Conservation (phyloP, 2,329 filamentous ascomycete genomes). For the Talaromyces albobiverticillius region DNA sequence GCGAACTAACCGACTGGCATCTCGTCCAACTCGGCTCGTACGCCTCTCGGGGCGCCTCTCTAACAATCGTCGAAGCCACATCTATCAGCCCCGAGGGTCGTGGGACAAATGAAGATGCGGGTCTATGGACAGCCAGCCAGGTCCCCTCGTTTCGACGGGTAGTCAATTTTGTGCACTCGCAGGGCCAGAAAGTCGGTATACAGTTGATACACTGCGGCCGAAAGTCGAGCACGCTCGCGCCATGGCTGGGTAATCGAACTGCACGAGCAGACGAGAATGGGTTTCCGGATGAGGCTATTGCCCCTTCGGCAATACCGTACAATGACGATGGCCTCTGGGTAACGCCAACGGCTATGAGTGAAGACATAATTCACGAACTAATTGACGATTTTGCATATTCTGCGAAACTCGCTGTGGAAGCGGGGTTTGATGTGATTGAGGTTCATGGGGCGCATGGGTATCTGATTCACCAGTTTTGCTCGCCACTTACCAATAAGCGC, state of each 20-base stretch:
- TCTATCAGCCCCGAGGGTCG: neutral
- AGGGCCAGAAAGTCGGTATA: neutral
- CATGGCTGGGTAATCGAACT: neutral
- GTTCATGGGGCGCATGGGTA: slow-evolving; percentile 52
- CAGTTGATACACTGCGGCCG: neutral
- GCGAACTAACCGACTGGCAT: slow-evolving; percentile 2
- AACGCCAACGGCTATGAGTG: slow-evolving; percentile 2
- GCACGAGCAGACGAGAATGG: neutral
- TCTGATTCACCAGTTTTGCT: slow-evolving; percentile 51
- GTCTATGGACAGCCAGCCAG: neutral
- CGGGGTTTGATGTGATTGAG: slow-evolving; percentile 54
- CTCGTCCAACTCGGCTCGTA: neutral
- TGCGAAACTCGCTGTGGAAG: slow-evolving; percentile 36
- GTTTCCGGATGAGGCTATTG: neutral
- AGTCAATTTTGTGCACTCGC: neutral
- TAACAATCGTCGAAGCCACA: neutral
- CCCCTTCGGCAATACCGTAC: slow-evolving; percentile 1
- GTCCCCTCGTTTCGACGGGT: neutral
- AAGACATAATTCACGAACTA: neutral
- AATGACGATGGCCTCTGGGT: neutral
- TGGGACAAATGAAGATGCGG: neutral
- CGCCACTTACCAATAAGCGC: slow-evolving; percentile 47
- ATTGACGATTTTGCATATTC: slow-evolving; percentile 1
- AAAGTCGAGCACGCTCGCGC: neutral
- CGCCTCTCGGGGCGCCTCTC: neutral